phyloP scores from a whole-genome alignment of 2,329 filamentous ascomycete species.

The Colletotrichum liriopes region DNA sequence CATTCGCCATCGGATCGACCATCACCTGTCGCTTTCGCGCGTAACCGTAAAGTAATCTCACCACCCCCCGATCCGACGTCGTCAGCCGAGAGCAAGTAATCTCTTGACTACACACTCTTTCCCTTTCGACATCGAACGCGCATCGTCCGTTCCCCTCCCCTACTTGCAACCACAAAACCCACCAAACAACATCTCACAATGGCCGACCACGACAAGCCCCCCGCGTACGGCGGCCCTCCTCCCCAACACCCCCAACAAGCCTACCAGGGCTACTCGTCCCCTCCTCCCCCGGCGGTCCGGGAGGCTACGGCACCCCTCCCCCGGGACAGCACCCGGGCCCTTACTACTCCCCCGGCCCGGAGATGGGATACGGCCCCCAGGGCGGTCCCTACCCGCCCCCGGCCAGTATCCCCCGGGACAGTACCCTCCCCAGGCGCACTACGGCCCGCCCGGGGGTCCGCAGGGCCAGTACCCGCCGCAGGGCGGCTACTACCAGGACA shows the following conservation, averaged over 20 bases:
- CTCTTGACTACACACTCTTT: background rate
- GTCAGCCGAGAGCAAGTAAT: constrained; percentile 4
- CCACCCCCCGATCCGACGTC: background rate
- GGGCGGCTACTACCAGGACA: constrained; percentile 49
- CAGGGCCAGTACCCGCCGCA: constrained; percentile 47
- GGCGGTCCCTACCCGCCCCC: constrained; percentile 46
- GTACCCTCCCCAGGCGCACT: constrained; percentile 37
- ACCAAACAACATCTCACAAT: constrained; percentile 48
- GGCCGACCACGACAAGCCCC: constrained; percentile 65
- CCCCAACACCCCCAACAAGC: constrained; percentile 59
- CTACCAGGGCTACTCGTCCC: constrained; percentile 60
- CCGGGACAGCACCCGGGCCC: constrained; percentile 47
- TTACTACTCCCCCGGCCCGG: constrained; percentile 57
- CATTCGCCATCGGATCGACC: background rate
- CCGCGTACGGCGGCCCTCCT: constrained; percentile 60
- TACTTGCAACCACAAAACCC: background rate
- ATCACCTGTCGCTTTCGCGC: background rate
- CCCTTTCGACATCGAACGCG: background rate
- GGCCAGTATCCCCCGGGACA: constrained; percentile 54
- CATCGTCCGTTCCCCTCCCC: background rate
- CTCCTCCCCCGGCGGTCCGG: constrained; percentile 48
- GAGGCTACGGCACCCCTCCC: constrained; percentile 45
- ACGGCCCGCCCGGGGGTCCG: constrained; percentile 46
- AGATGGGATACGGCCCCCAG: constrained; percentile 62
- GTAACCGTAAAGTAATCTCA: background rate